Evolutionary conservation across 495 filamentous ascomycete genomes (phyloP), one percentile per base, ranked within the genome.

Genomic region (Hapsidospora chrysogenum): DNA sequence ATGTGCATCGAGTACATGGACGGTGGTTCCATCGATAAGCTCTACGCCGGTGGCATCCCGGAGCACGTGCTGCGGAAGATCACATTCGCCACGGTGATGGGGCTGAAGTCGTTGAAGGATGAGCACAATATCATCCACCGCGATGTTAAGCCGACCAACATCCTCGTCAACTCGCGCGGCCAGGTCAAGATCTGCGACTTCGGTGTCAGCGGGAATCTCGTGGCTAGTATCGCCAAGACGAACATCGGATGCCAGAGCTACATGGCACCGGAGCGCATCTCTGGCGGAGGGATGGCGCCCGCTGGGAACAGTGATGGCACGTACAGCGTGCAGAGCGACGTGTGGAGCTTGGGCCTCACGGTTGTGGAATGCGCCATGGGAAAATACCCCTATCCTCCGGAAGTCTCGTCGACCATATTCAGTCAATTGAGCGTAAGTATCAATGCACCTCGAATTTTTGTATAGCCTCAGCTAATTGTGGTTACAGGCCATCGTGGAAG

Each of bases 1-100:
- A 96, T 99, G 54, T 99, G 89, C 58, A 92, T 99, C 52, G 89
- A 99, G 53, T 94, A 80, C 51, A 99, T 99, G 89, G 85, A 99
- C 57, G 89, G 92, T 35, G 89, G 89, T n/a, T 94, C 85, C 26
- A 84, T 96, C 47, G 89, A 99, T 59, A 94, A 94, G 47, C 57
- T 96, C 13, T 99, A 99, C 54, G 75, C 72, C n/a, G 83, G 84
- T 36, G 89, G 89, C 20, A 75, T 99, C 32, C 82, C 89, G 2
- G 89, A 99, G 49, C 70, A 67, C 35, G 74, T 96, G 5, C 62
- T 99, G 28, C 78, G 83, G 28, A 95, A 95, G 50, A 84, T 96
- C 39, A 79, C 85, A 0, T 70, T 89, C n/a, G 77, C 82, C 27
- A 94, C 87, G 1, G 71, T 85, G 15, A 80, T 86, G 70, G 89